A percentile compares a stretch with the other conserved stretches of the same genome.
phyloP scores from a whole-genome alignment of 495 filamentous ascomycete species.

The Annulohypoxylon nitens region DNA sequence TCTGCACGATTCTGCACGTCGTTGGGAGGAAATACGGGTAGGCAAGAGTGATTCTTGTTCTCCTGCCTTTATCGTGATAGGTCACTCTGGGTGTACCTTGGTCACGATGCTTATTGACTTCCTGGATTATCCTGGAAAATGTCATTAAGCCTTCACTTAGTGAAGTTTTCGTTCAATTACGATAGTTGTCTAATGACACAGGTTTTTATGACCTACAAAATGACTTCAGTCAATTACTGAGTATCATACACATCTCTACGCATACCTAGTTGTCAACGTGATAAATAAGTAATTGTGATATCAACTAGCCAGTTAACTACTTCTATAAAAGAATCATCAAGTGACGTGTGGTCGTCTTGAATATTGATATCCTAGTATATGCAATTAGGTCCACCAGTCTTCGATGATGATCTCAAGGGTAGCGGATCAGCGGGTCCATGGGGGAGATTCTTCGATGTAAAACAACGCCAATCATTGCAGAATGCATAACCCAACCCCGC shows the following conservation, averaged over 20 bases:
- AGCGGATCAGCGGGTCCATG: constrained; percentile 14
- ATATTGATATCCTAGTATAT: neutral
- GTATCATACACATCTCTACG: neutral
- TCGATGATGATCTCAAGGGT: neutral
- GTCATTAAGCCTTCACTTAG: constrained; percentile 6
- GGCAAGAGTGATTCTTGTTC: constrained; percentile 9
- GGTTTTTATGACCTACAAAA: neutral
- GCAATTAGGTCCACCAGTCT: constrained; percentile 1
- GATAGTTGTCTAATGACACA: constrained; percentile 19
- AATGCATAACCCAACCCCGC: constrained; percentile 24
- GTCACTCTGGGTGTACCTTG: neutral
- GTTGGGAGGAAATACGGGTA: neutral
- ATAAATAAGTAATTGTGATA: neutral
- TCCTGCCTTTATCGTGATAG: neutral
- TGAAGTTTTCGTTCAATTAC: constrained; percentile 7
- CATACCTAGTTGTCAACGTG: neutral
- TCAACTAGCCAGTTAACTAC: neutral
- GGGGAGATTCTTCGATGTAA: constrained; percentile 12
- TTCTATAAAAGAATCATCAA: neutral
- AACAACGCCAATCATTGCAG: constrained; percentile 17
- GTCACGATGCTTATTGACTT: constrained; percentile 9
- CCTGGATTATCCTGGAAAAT: constrained; percentile 13
- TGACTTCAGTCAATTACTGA: neutral
- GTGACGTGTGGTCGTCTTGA: neutral
- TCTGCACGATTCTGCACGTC: neutral